These are phyloP conservation scores for Alternaria sp. DNA, from an alignment of 2,329 filamentous ascomycete species.

Conservation along the genomic window DNA sequence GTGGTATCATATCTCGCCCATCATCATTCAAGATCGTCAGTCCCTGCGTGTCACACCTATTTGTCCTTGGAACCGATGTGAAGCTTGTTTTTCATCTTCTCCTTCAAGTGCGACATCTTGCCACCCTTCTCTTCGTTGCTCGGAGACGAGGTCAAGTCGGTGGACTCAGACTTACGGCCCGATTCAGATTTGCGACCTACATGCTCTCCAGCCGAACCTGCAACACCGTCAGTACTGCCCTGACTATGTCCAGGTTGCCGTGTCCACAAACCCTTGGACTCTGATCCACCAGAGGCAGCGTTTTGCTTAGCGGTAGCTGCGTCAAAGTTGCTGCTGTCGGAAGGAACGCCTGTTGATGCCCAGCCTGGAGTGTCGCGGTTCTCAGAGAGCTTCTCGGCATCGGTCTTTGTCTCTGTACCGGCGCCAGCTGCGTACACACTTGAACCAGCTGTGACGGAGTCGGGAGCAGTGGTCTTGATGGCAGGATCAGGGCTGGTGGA, in stretches of 20 bases:
- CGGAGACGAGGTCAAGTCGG: slow-evolving; percentile 26
- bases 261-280: slow-evolving; percentile 50
- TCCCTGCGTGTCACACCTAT: slow-evolving; percentile 18
- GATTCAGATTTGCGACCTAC: slow-evolving; percentile 54
- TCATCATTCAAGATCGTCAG: slow-evolving; percentile 8
- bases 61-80: slow-evolving; percentile 58
- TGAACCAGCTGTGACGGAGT: slow-evolving; percentile 20
- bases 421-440: slow-evolving; percentile 23
- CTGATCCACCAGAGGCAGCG: slow-evolving; percentile 52
- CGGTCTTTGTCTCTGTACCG: slow-evolving; percentile 23
- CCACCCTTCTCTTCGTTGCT: slow-evolving; percentile 36
- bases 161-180: slow-evolving; percentile 49
- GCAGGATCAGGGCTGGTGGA: slow-evolving; percentile 16
- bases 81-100: slow-evolving; percentile 76
- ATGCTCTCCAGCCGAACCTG: slow-evolving; percentile 65
- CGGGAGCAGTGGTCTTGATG: slow-evolving; percentile 26
- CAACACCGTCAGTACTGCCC: slow-evolving; percentile 46
- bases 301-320: slow-evolving; percentile 66
- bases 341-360: slow-evolving; percentile 63
- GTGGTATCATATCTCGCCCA: slow-evolving; percentile 38
- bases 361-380: slow-evolving; percentile 52
- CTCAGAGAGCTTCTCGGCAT: slow-evolving; percentile 29
- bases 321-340: slow-evolving; percentile 66
- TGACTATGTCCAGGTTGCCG: slow-evolving; percentile 24
- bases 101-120: slow-evolving; percentile 63